Base-by-base conservation (phyloP, 495 filamentous ascomycete species). In the Aspergillus indologenus region DNA sequence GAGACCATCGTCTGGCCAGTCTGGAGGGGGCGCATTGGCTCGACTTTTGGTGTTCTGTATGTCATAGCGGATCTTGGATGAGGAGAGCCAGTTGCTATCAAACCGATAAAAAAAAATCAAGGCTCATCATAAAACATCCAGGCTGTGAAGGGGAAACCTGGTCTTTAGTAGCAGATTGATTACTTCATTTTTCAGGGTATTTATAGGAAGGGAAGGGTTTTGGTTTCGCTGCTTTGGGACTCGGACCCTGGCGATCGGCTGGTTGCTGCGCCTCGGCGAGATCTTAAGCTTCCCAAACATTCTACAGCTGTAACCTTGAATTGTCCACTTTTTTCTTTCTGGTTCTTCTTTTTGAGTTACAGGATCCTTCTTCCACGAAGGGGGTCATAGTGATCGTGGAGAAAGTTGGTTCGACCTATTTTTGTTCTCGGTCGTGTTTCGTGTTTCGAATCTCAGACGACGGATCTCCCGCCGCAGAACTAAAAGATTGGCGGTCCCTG, bases 401-500 rank as follows among this genome's bases (percentile, higher is more conserved):
- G 34, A 40, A 40, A 2, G 12, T 2, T 4, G 26, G 26, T 6
- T 29, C 26, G 34, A 40, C 34, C 34, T 40, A 40, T 40, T 40
- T 51, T 31, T 51, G 48, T 51, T n/a, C 22, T 18, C 23, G 48
- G 1, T 6, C 9, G 0, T 51, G 48, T 51, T 51, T 51, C 48
- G 29, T 24, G 14, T 7, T 6, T 51, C 48, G 48, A 18, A 29
- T 51, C 23, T 51, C 48, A 51, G 48, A 51, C 48, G 48, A 17
- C 48, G 48, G 48, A 51, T 51, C 48, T 31, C 14, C 14, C 22
- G 48, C 48, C 11, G 48, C 24, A 15, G 15, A 18, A 47, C 48
- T n/a, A 18, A 51, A 51, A 51, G 18, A 29, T 51, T 40, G 34
- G 34, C 17, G 48, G 48, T 26, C 48, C 48, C 48, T 51, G 48